phyloP scores from a whole-genome alignment of 139 green algal genomes.

The Mychonastes homosphaera region DNA sequence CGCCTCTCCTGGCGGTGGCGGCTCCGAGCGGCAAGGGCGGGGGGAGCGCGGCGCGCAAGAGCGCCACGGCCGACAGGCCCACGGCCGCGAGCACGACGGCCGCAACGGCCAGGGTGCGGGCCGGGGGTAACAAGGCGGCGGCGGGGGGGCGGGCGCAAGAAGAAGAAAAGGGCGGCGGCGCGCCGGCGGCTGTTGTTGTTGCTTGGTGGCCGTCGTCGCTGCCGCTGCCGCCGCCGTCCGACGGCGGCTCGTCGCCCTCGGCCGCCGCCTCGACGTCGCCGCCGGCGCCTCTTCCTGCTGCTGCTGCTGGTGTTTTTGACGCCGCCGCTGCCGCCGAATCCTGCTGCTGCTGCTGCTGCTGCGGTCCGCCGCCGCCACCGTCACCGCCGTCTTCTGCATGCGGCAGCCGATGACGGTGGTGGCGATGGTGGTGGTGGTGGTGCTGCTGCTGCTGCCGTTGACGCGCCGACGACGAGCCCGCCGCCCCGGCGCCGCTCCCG shows the following conservation, averaged over 20 bases:
- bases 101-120: neutral
- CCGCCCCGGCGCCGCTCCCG: no score
- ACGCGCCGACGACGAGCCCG: no score
- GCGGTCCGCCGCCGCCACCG: neutral
- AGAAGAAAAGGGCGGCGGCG: no score
- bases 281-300: neutral
- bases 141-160: no score
- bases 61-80: neutral
- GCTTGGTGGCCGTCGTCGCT: neutral
- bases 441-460: constrained; percentile 6
- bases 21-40: neutral
- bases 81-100: neutral
- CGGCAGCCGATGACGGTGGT: no score
- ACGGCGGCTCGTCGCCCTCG: neutral
- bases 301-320: constrained; percentile 4
- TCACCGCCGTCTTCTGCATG: no score
- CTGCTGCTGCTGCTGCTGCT: constrained; percentile 7
- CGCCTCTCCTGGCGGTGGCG: neutral
- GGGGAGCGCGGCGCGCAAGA: neutral
- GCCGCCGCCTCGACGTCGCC: neutral
- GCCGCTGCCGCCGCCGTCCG: constrained; percentile 6
- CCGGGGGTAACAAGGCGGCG: neutral
- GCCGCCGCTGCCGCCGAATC: neutral
- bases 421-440: constrained; percentile 15
- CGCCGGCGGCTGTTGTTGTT: no score